A percentile compares a stretch with the other conserved stretches of the same genome.
Conservation (phyloP, 2,329 filamentous ascomycete species). For the Exophiala sp. region DNA sequence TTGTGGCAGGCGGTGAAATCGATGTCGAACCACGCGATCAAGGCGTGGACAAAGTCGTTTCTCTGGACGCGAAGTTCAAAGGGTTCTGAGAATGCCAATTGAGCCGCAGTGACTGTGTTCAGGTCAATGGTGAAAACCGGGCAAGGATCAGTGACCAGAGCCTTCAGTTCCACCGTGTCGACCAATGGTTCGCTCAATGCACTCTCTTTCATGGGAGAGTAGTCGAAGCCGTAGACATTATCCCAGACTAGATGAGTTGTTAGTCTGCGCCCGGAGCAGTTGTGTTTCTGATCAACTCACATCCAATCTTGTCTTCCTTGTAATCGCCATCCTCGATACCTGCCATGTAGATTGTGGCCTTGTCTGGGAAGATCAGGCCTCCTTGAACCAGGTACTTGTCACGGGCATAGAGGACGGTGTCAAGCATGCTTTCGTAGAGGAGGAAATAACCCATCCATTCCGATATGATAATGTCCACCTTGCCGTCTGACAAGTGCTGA, state of each 20-base stretch:
- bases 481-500: constrained; percentile 47
- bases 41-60: constrained; percentile 90
- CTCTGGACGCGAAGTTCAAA: constrained; percentile 73
- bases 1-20: constrained; percentile 98
- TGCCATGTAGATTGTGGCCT: constrained; percentile 93
- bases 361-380: constrained; percentile 96
- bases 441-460: constrained; percentile 99
- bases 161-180: constrained; percentile 95
- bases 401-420: constrained; percentile 93
- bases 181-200: constrained; percentile 94
- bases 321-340: constrained; percentile 98
- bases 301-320: constrained; percentile 99
- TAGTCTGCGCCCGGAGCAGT: neutral
- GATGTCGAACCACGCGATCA: constrained; percentile 99
- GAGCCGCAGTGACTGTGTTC: constrained; percentile 76
- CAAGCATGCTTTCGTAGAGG: constrained; percentile 97
- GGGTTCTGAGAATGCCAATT: constrained; percentile 75
- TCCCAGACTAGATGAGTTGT: constrained; percentile 71
- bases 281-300: constrained; percentile 50
- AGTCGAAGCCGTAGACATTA: constrained; percentile 97
- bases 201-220: constrained; percentile 84
- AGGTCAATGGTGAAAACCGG: constrained; percentile 83
- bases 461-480: constrained; percentile 99
- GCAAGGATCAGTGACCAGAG: constrained; percentile 86
- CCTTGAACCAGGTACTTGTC: constrained; percentile 83